These are phyloP conservation scores for Kluyveromyces marxianus DNA, from an alignment of 1,139 yeast species.

Conservation along the genomic window DNA sequence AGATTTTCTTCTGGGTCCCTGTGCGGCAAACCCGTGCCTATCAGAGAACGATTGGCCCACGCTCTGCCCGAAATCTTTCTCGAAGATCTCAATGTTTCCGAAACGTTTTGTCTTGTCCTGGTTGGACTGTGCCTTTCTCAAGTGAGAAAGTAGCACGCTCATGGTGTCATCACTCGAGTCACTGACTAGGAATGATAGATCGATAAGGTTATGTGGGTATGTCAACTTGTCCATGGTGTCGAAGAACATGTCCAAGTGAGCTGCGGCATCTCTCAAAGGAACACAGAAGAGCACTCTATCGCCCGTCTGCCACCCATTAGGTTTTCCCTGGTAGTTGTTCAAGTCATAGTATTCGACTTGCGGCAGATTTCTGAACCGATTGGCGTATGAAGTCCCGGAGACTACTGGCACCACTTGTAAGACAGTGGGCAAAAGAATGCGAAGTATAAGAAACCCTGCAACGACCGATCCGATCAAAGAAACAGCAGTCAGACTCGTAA, in stretches of 20 bases:
- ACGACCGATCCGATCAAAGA: constrained; percentile 19
- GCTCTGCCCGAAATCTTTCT: constrained; percentile 63
- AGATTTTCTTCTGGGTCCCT: constrained; percentile 63
- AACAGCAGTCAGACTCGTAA: constrained; percentile 5
- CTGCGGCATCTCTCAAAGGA: constrained; percentile 67
- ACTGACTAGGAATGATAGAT: constrained; percentile 56
- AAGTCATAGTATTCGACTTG: constrained; percentile 48
- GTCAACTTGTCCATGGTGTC: constrained; percentile 51
- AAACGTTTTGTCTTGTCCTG: constrained; percentile 36
- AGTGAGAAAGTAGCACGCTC: constrained; percentile 38
- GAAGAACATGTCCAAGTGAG: constrained; percentile 60
- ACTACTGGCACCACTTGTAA: constrained; percentile 2
- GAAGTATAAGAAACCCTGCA: constrained; percentile 16
- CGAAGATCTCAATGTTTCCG: constrained; percentile 53
- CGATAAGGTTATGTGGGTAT: constrained; percentile 60
- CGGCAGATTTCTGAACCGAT: constrained; percentile 30
- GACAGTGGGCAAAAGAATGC: constrained; percentile 10
- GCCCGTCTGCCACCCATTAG: constrained; percentile 48
- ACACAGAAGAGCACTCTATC: constrained; percentile 58
- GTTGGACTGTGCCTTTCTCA: constrained; percentile 44
- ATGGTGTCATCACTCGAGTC: constrained; percentile 56
- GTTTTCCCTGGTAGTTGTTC: constrained; percentile 41
- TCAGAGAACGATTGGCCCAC: constrained; percentile 59
- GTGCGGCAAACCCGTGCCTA: constrained; percentile 67
- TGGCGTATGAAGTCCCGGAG: constrained; percentile 19